Percentiles rank a stretch among this genome's conserved stretches.
Evolutionary conservation across 352 stramenopile genomes (phyloP).

Genomic region (Globisporangium lucens): DNA sequence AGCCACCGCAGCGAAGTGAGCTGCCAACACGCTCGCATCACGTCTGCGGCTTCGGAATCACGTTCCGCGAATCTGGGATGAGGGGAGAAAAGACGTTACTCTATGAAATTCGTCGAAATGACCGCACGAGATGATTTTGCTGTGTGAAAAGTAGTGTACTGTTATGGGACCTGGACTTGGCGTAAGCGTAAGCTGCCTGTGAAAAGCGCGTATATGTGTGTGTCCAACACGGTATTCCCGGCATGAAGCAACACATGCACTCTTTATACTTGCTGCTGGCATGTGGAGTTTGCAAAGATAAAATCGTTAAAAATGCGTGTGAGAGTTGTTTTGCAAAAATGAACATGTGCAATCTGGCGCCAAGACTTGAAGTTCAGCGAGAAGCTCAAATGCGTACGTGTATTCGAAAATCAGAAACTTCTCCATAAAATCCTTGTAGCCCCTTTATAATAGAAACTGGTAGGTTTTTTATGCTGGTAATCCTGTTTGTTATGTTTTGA

Average conservation of each 20-base stretch:
- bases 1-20: not conserved
- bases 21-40: conserved; percentile 4
- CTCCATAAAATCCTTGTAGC: not conserved
- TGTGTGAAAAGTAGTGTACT: too few relatives aligned
- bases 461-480: too few relatives aligned
- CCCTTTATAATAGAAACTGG: too few relatives aligned
- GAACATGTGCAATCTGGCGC: not conserved
- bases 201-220: not conserved
- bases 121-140: not conserved
- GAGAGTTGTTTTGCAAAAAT: not conserved
- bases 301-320: too few relatives aligned
- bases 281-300: too few relatives aligned
- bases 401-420: not conserved
- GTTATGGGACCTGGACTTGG: not conserved
- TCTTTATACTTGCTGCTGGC: too few relatives aligned
- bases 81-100: not conserved
- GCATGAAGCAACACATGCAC: not conserved
- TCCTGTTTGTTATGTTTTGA: not conserved
- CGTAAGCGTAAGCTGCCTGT: not conserved
- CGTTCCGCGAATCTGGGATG: conserved; percentile 1
- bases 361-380: not conserved
- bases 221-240: not conserved
- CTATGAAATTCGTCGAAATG: not conserved
- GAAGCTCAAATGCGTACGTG: too few relatives aligned
- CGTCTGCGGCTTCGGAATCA: not conserved